These are phyloP conservation scores for Dictyostelium firmibasis DNA, from an alignment of 78 protist species.

Conservation along the genomic window DNA sequence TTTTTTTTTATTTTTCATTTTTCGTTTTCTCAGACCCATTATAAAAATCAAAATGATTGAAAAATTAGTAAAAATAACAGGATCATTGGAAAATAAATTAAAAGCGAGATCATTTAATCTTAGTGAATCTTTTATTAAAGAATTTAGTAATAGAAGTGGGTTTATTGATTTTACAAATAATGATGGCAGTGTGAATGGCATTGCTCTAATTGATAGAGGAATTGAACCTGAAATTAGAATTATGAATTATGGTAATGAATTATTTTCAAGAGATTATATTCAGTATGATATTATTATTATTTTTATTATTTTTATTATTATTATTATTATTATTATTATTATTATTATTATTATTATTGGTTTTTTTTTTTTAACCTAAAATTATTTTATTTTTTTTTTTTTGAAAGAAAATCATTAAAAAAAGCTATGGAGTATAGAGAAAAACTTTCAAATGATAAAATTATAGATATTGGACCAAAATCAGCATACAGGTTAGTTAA, in stretches of 20 bases:
- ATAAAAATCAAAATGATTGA: neutral
- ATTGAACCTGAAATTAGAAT: slow-evolving; percentile 17
- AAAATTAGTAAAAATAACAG: neutral
- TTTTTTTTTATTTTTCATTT: no score
- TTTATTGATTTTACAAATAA: neutral
- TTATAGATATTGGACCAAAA: slow-evolving; percentile 17
- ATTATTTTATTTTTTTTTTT: no score
- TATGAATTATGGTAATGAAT: neutral
- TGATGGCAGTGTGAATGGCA: neutral
- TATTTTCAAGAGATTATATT: neutral
- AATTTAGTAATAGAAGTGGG: neutral
- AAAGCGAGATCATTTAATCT: neutral
- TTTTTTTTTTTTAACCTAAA: neutral
- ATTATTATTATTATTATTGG: no score
- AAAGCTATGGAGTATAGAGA: slow-evolving; percentile 13
- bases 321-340: no score
- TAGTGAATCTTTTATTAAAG: neutral
- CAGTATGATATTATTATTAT: neutral
- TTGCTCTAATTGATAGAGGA: neutral
- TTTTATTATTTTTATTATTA: no score
- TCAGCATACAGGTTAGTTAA: slow-evolving; percentile 56
- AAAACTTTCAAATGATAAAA: neutral
- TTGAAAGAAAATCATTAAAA: neutral
- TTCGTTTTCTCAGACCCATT: no score
- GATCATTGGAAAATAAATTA: slow-evolving; percentile 1